A percentile compares a stretch with the other conserved stretches of the same genome.
Evolutionary conservation across 768 basidiomycete species (phyloP).

Genomic region (Mycena floridula): DNA sequence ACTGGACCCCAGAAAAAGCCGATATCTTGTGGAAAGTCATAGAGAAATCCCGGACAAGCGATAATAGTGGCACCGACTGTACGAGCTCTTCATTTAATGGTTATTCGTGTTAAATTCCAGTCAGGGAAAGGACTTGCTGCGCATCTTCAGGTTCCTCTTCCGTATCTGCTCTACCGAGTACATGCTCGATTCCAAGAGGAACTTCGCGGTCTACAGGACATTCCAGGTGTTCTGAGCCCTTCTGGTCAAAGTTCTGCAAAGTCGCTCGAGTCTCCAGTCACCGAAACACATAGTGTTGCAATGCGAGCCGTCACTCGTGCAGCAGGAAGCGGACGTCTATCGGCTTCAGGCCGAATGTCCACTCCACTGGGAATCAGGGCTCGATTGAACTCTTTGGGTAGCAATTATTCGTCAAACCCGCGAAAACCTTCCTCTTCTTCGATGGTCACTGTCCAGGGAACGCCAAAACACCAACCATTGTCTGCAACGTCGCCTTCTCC

Average conservation of each 20-base stretch:
- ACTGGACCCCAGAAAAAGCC: constrained; percentile 83
- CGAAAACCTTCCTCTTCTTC: constrained; percentile 68
- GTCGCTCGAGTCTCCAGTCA: constrained; percentile 16
- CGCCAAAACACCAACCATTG: constrained; percentile 28
- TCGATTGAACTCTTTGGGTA: constrained; percentile 62
- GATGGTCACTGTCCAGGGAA: constrained; percentile 59
- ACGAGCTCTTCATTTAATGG: constrained; percentile 22
- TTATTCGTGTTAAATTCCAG: neutral
- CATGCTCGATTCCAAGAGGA: constrained; percentile 84
- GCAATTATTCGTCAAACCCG: constrained; percentile 40
- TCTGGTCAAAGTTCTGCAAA: too few species aligned
- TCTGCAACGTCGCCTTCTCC: constrained; percentile 46
- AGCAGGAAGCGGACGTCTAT: constrained; percentile 26
- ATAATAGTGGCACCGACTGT: constrained; percentile 78
- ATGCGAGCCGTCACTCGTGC: neutral
- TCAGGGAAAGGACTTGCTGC: constrained; percentile 80
- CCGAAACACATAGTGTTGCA: constrained; percentile 9
- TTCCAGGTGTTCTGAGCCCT: constrained; percentile 56
- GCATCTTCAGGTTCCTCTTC: constrained; percentile 75
- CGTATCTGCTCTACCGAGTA: constrained; percentile 79
- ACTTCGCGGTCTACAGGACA: constrained; percentile 70
- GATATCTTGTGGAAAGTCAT: constrained; percentile 86
- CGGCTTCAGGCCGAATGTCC: constrained; percentile 36
- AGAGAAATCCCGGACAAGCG: constrained; percentile 65
- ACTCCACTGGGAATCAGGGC: constrained; percentile 65